Percentiles rank a stretch among this genome's conserved stretches.
Conservation (phyloP, 768 basidiomycete genomes). For the Strobilomyces dryophilus region DNA sequence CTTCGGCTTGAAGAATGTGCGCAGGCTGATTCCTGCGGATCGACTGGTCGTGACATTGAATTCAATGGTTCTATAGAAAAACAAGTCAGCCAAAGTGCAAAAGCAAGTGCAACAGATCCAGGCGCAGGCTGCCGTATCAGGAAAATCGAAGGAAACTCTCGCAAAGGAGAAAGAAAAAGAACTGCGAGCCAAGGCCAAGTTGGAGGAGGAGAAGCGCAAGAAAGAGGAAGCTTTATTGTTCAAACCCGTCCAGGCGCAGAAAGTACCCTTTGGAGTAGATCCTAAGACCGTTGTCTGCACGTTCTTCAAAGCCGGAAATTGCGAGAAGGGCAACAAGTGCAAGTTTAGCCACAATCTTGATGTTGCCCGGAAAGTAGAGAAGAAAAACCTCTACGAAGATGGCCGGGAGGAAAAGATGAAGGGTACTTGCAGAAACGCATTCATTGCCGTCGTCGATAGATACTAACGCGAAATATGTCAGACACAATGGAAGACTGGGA, state of each 20-base stretch:
- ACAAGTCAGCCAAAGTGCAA: slow-evolving; percentile 91
- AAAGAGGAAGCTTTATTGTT: slow-evolving; percentile 85
- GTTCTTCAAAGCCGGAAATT: slow-evolving; percentile 88
- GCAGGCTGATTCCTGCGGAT: slow-evolving; percentile 25
- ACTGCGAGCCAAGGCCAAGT: slow-evolving; percentile 66
- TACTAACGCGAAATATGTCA: slow-evolving; percentile 27
- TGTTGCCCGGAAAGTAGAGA: slow-evolving; percentile 87
- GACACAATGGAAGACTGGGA: slow-evolving; percentile 99
- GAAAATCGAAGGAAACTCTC: slow-evolving; percentile 75
- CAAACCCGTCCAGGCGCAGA: slow-evolving; percentile 76
- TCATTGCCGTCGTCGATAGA: neutral
- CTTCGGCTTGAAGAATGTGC: slow-evolving; percentile 84
- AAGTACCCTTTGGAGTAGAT: slow-evolving; percentile 92
- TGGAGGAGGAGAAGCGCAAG: slow-evolving; percentile 76
- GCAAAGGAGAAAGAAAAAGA: slow-evolving; percentile 88
- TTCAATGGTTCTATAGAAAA: slow-evolving; percentile 58
- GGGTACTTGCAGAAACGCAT: slow-evolving; percentile 42
- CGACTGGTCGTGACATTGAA: slow-evolving; percentile 6
- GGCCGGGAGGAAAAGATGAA: slow-evolving; percentile 71
- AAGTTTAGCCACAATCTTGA: slow-evolving; percentile 96
- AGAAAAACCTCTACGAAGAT: slow-evolving; percentile 94
- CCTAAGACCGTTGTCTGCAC: slow-evolving; percentile 92
- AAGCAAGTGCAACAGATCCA: slow-evolving; percentile 78
- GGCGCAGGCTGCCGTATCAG: slow-evolving; percentile 65
- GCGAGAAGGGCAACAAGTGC: slow-evolving; percentile 93